Base-by-base conservation (phyloP, 2,329 filamentous ascomycete genomes). In the Fusarium multiceps region DNA sequence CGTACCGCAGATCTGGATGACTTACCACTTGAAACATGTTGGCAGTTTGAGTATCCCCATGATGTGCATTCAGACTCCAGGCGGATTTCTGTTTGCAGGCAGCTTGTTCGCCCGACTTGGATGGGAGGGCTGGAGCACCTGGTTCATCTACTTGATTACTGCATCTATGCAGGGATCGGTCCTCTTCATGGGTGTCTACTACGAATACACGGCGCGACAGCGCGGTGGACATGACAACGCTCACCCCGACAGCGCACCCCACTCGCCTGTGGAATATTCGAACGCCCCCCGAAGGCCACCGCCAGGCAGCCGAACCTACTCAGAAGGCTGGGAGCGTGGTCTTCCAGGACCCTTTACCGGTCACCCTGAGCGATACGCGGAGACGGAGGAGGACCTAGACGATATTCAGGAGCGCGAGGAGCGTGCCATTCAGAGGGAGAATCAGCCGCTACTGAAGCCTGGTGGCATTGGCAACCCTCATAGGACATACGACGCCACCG, bases 21-120 rank as follows among this genome's bases (percentile, higher is more conserved):
- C 96, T 0, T 97, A 93, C 81, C 87, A 85, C 55, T 84, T 98
- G 61, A 92, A 95, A 77, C 91, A 94, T 74, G 92, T 97, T 3
- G 94, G 94, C 57, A 97, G 94, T 78, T 82, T 99, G 74, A 97
- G 93, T 76, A 96, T 99, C 59, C 91, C 93, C 7, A 98, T 98
- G 92, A 98, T 99, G 94, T 92, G 92, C 78, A 97, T 99, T 34
- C 96, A 99, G 80, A 98, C 95, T 0, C 96, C 96, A 0, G 96
- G 96, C 1, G 94, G 93, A 63, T 90, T 97, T 72, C 82, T 99
- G 9, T 98, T 97, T 82, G 94, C 95, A 0, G 90, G 87, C 14
- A 98, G 94, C 78, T 82, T 99, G 45, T 93, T 91, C 53, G 89
- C 88, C 10, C 88, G 96, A 47, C 86, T 98, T 21, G 96, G 96